Evolutionary conservation across 1,139 yeast genomes (phyloP).

Genomic region (Suhomyces wounanorum): DNA sequence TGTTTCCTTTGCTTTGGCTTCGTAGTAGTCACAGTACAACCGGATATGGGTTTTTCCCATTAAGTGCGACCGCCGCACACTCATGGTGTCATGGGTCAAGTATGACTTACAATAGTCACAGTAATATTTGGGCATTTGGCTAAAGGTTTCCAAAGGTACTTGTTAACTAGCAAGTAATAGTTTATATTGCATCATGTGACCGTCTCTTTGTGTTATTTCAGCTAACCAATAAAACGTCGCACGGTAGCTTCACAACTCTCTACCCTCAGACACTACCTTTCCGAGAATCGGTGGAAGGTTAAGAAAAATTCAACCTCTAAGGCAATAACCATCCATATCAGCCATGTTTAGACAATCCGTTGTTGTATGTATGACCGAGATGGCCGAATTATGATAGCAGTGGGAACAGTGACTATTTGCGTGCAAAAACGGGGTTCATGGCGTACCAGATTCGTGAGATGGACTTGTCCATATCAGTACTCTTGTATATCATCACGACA

Average conservation of each 20-base stretch:
- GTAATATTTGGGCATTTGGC: constrained; percentile 60
- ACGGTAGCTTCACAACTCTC: constrained; percentile 2
- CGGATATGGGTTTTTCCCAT: constrained; percentile 78
- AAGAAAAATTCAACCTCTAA: constrained; percentile 16
- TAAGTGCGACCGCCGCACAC: constrained; percentile 83
- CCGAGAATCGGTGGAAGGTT: constrained; percentile 22
- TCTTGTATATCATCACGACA: not conserved
- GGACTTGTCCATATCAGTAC: not conserved
- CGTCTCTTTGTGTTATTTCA: constrained; percentile 5
- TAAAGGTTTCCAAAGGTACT: not conserved
- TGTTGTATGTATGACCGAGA: constrained; percentile 28
- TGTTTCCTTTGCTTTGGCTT: constrained; percentile 52
- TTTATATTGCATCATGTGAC: constrained; percentile 10
- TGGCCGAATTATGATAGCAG: not conserved
- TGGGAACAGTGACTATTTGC: not conserved
- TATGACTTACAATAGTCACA: constrained; percentile 89
- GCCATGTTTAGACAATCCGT: constrained; percentile 48
- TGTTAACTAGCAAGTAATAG: not conserved
- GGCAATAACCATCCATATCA: constrained; percentile 3
- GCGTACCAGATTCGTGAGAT: not conserved
- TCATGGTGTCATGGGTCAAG: constrained; percentile 84
- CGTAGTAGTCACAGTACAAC: constrained; percentile 77
- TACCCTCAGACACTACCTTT: constrained; percentile 17
- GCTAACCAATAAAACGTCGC: constrained; percentile 14
- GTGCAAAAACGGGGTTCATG: not conserved